Conservation (phyloP, 257 asterid genomes). For the Phtheirospermum japonicum region DNA sequence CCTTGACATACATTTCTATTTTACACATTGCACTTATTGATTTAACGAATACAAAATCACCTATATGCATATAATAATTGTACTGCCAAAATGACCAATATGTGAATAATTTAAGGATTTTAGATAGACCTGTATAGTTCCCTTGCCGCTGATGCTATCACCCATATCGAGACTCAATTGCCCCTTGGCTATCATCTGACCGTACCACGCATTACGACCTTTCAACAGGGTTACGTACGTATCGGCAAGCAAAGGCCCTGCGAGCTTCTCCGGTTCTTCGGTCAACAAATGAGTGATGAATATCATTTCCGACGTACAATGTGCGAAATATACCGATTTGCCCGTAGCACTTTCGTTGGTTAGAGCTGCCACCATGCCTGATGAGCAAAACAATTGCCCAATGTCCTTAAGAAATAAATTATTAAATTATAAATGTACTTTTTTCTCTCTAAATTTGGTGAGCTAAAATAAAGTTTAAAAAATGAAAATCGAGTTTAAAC, state of each 20-base stretch:
- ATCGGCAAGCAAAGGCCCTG: slow-evolving; percentile 90
- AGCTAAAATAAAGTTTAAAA: too few relatives aligned
- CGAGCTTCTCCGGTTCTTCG: slow-evolving; percentile 88
- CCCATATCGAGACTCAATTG: slow-evolving; percentile 81
- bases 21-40: too few relatives aligned
- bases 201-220: slow-evolving; percentile 94
- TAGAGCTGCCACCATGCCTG: slow-evolving; percentile 92
- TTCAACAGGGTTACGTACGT: slow-evolving; percentile 81
- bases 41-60: too few relatives aligned
- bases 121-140: slow-evolving; percentile 71
- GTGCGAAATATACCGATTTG: slow-evolving; percentile 91
- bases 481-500: too few relatives aligned
- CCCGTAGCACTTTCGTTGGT: slow-evolving; percentile 91
- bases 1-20: too few relatives aligned
- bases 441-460: too few relatives aligned
- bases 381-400: neutral
- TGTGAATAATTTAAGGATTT: neutral
- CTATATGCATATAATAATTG: too few relatives aligned
- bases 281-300: slow-evolving; percentile 80
- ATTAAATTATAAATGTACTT: too few relatives aligned
- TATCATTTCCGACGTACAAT: slow-evolving; percentile 90
- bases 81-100: neutral
- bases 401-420: too few relatives aligned
- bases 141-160: slow-evolving; percentile 90
- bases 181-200: slow-evolving; percentile 85